Conservation (phyloP, 1,284 basidiomycete genomes). For the Irpex rosettiformis region DNA sequence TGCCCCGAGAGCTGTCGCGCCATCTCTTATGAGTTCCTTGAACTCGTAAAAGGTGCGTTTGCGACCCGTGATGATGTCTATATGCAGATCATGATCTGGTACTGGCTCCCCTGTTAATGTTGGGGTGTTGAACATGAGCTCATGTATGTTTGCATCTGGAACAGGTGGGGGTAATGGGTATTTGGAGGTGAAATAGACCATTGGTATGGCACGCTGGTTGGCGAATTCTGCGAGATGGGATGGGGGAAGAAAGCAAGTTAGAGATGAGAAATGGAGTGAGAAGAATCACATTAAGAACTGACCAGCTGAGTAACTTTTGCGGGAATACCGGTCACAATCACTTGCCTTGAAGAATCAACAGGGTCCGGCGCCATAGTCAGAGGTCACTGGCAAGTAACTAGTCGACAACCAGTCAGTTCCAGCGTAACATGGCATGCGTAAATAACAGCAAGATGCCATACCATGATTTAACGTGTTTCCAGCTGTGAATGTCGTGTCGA, state of each 20-base stretch:
- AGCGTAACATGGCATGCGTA: too few relatives aligned
- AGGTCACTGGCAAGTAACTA: too few relatives aligned
- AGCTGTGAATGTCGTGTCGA: too few relatives aligned
- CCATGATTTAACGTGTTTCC: too few relatives aligned
- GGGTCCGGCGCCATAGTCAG: not conserved
- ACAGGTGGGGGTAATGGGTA: constrained; percentile 34
- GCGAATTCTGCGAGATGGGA: not conserved
- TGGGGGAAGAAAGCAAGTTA: not conserved
- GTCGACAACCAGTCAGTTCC: too few relatives aligned
- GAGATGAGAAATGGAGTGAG: not conserved
- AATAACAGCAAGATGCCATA: too few relatives aligned
- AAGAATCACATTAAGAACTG: not conserved
- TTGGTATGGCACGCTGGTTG: not conserved
- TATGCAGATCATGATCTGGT: constrained; percentile 54
- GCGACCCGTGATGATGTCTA: constrained; percentile 53
- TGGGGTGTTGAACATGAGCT: constrained; percentile 52
- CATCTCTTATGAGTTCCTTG: constrained; percentile 45
- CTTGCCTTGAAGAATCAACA: not conserved
- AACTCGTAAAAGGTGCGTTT: constrained; percentile 46
- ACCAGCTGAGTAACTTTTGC: not conserved
- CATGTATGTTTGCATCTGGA: constrained; percentile 52
- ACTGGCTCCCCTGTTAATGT: constrained; percentile 34
- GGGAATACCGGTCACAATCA: not conserved
- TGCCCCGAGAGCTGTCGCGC: constrained; percentile 53
- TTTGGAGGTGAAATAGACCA: constrained; percentile 37